Evolutionary conservation across 176 grass and related monocot genomes (phyloP).

Genomic region (Sorghum bicolor): DNA sequence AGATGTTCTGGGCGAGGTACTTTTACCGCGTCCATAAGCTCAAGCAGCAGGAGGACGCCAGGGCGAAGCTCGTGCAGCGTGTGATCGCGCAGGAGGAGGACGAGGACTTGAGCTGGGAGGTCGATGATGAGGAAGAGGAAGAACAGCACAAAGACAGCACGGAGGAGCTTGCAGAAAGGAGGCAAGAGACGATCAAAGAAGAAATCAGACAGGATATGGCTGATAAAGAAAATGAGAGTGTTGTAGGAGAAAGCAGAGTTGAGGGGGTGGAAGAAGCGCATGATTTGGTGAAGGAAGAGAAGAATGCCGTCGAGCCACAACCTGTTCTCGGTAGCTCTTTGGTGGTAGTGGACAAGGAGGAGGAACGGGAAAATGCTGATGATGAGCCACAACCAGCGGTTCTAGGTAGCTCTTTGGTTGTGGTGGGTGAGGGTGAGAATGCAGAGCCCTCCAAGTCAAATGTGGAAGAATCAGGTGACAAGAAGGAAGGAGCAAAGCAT

Average conservation of each 20-base stretch:
- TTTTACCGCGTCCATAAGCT: conserved; percentile 73
- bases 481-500: conserved; percentile 32
- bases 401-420: conserved; percentile 37
- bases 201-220: conserved; percentile 12
- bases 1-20: conserved; percentile 81
- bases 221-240: background rate
- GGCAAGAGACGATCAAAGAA: conserved; percentile 17
- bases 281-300: conserved; percentile 1
- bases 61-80: conserved; percentile 77
- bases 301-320: conserved; percentile 9
- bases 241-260: background rate
- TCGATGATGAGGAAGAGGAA: conserved; percentile 50
- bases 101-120: conserved; percentile 86
- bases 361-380: conserved; percentile 23
- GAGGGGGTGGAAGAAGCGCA: background rate
- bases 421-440: conserved; percentile 24
- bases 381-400: conserved; percentile 20
- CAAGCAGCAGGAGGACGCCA: conserved; percentile 78
- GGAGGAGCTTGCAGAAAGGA: conserved; percentile 15
- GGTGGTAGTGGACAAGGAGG: conserved; percentile 32
- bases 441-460: conserved; percentile 1
- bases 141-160: conserved; percentile 25
- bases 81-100: conserved; percentile 69
- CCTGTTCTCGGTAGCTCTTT: conserved; percentile 40
- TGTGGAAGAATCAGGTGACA: conserved; percentile 30